Evolutionary conservation across 1,139 yeast species (phyloP).

Genomic region (Kodamaea arcana): DNA sequence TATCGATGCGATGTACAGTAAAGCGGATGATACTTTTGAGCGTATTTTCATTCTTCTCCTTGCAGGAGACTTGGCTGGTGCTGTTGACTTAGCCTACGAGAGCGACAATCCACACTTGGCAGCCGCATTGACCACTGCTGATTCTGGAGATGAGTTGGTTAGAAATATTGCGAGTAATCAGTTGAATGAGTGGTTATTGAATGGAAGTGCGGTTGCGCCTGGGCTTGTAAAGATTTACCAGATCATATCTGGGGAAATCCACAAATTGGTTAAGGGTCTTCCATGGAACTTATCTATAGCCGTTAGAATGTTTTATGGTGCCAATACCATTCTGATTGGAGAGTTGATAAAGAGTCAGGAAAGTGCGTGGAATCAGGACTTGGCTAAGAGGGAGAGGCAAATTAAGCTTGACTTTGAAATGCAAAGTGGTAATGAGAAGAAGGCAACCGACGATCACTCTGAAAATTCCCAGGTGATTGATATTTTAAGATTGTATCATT

Average conservation of each 20-base stretch:
- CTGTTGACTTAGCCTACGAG: constrained; percentile 56
- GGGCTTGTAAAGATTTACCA: constrained; percentile 57
- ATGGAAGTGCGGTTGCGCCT: constrained; percentile 46
- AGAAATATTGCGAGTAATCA: constrained; percentile 56
- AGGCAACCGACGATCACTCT: background rate
- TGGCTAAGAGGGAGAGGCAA: background rate
- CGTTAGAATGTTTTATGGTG: constrained; percentile 58
- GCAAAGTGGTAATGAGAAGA: background rate
- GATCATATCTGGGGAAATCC: constrained; percentile 57
- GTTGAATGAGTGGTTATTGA: constrained; percentile 58
- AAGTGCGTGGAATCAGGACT: background rate
- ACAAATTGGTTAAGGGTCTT: constrained; percentile 40
- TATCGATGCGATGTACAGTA: constrained; percentile 15
- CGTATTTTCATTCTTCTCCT: constrained; percentile 50
- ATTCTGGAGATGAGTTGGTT: constrained; percentile 60
- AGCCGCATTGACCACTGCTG: constrained; percentile 63
- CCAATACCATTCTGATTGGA: constrained; percentile 34
- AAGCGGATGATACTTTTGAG: constrained; percentile 37
- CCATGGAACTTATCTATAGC: constrained; percentile 69
- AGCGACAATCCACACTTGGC: constrained; percentile 67
- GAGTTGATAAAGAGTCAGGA: constrained; percentile 12
- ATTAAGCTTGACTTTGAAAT: background rate
- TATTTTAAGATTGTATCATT: constrained; percentile 1
- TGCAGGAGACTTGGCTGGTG: constrained; percentile 56
- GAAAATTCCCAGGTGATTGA: background rate